Evolutionary conservation across 768 basidiomycete genomes (phyloP), one percentile per base, ranked within the genome.

Genomic region (Russula abietina): DNA sequence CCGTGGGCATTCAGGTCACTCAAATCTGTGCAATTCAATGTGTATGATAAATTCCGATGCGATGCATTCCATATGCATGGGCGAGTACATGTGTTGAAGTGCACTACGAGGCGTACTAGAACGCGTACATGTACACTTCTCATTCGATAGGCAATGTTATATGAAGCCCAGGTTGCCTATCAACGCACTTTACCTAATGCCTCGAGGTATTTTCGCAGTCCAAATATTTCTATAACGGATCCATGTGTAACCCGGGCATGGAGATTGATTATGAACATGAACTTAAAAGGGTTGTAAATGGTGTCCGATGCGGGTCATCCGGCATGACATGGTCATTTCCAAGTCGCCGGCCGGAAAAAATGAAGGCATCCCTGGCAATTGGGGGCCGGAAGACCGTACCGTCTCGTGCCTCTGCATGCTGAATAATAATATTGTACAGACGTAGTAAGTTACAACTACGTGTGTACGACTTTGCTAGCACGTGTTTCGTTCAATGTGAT

Each of bases 401-500:
- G 32, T 32, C 32, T 32, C 32, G 28, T 28, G 4, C 28, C 28
- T 28, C 2, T 28, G 28, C 11, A 33, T 12, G 8, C 32, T 33
- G 32, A 33, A 33, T 11, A 33, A 33, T 33, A 33, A 33, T n/a
- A n/a, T n/a, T n/a, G n/a, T n/a, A n/a, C n/a, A n/a, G n/a, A n/a
- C n/a, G n/a, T n/a, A n/a, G n/a, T n/a, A n/a, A n/a, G n/a, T n/a
- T n/a, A n/a, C n/a, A n/a, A n/a, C n/a, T n/a, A n/a, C n/a, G n/a
- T n/a, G n/a, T n/a, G n/a, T n/a, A n/a, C n/a, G n/a, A n/a, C n/a
- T n/a, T 38, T 52, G 59, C 57, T 59, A 63, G 62, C 62, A 63
- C 57, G 62, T 63, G 62, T 61, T 56, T 56, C 26, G 10, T 12
- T 48, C 17, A 11, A 28, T 24, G 33, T 2, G 28, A 38, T n/a